A percentile compares a stretch with the other conserved stretches of the same genome.
Conservation (phyloP, 441 rosid species). For the Erodium chrysanthum region DNA sequence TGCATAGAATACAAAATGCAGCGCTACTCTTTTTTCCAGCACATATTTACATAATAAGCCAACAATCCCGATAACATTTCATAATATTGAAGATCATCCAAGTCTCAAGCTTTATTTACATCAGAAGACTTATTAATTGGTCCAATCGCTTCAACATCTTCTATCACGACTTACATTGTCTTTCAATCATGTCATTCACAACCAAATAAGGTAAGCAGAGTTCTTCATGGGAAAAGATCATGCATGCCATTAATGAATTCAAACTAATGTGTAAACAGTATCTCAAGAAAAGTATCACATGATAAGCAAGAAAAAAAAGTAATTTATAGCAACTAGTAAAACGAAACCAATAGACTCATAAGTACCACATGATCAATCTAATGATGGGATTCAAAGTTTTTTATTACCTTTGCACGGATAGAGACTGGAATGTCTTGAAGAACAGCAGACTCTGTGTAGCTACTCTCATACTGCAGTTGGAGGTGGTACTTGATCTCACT, state of each 20-base stretch:
- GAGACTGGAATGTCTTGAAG: conserved; percentile 83
- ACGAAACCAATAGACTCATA: background rate
- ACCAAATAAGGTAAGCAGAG: background rate
- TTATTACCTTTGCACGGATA: conserved; percentile 76
- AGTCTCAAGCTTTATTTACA: background rate
- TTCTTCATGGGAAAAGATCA: too few species aligned
- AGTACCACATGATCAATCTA: background rate
- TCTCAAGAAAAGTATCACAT: background rate
- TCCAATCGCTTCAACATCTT: background rate
- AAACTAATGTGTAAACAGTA: background rate
- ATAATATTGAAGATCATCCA: background rate
- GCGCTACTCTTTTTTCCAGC: background rate
- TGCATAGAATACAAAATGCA: background rate
- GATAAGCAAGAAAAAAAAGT: background rate
- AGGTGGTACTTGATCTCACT: conserved; percentile 66
- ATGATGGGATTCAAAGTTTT: background rate
- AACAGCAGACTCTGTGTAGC: conserved; percentile 67
- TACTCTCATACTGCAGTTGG: conserved; percentile 73
- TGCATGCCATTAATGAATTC: background rate
- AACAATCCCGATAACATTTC: background rate
- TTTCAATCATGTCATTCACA: background rate
- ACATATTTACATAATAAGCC: background rate
- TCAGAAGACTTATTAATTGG: background rate
- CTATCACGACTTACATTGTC: background rate
- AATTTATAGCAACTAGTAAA: too few species aligned